Percentiles rank a stretch among this genome's conserved stretches.
Conservation (phyloP, 306 rosid species). For the Ormosia semicastrata region DNA sequence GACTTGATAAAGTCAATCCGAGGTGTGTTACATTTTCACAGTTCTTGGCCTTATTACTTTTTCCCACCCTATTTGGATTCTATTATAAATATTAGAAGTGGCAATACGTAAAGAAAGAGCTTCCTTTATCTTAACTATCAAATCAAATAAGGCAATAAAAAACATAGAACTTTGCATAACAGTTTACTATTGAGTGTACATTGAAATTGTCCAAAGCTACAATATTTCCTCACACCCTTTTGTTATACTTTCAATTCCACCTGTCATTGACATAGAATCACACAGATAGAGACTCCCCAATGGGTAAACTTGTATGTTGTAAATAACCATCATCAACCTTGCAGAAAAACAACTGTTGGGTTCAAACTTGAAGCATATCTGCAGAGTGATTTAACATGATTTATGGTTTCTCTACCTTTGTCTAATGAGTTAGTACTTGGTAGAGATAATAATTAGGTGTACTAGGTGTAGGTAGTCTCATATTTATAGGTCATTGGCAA, state of each 20-base stretch:
- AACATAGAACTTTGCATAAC: background rate
- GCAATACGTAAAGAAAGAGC: background rate
- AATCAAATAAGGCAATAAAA: background rate
- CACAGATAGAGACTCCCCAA: background rate
- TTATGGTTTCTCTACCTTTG: background rate
- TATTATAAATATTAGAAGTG: background rate
- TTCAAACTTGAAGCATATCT: background rate
- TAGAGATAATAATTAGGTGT: background rate
- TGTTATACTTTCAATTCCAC: background rate
- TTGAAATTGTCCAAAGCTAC: constrained; percentile 13
- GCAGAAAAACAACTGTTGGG: background rate
- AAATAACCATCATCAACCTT: background rate
- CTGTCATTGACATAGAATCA: background rate
- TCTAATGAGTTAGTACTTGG: background rate
- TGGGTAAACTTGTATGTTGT: background rate
- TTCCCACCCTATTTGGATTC: background rate
- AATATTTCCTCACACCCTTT: background rate
- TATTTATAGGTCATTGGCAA: background rate
- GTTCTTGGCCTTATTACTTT: background rate
- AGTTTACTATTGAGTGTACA: background rate
- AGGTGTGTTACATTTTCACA: constrained; percentile 50
- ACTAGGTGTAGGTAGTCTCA: background rate
- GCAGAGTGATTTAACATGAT: background rate
- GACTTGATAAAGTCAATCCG: constrained; percentile 92
- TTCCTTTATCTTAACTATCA: constrained; percentile 5